Percentiles rank a stretch among this genome's conserved stretches.
Conservation (phyloP, 208 protist genomes). For the Blechomonas ayalai region DNA sequence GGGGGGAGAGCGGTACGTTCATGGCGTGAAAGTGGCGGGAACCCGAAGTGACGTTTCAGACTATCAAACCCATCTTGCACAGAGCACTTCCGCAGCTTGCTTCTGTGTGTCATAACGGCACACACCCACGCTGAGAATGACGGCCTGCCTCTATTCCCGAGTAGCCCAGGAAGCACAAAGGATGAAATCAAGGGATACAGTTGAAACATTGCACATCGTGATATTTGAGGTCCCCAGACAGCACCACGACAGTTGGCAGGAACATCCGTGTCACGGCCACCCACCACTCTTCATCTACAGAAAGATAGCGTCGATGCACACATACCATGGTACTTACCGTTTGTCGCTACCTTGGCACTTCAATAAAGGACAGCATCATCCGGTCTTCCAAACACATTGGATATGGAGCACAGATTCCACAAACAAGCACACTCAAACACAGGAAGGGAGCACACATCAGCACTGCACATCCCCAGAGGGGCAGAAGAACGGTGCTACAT, state of each 20-base stretch:
- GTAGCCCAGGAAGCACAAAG: too few relatives aligned
- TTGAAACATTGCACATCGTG: not conserved
- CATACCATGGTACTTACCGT: too few relatives aligned
- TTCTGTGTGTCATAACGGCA: slow-evolving; percentile 34
- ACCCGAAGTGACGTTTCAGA: slow-evolving; percentile 64
- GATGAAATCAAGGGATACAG: too few relatives aligned
- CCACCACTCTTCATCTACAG: too few relatives aligned
- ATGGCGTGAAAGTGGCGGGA: slow-evolving; percentile 30
- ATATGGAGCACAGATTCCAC: not conserved
- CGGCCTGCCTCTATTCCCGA: too few relatives aligned
- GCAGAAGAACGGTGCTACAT: not conserved
- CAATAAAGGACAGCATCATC: too few relatives aligned
- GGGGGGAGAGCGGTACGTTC: slow-evolving; percentile 48
- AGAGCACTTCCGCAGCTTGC: slow-evolving; percentile 20
- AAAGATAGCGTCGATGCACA: too few relatives aligned
- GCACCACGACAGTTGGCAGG: not conserved
- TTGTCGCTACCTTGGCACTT: too few relatives aligned
- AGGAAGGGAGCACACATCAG: not conserved
- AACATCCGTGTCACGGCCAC: too few relatives aligned
- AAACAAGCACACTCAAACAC: not conserved
- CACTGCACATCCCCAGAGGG: not conserved
- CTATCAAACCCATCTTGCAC: slow-evolving; percentile 70
- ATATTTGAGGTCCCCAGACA: not conserved
- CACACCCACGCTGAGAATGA: too few relatives aligned
- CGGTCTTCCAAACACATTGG: not conserved